Evolutionary conservation across 129 eudicot species (phyloP), one percentile per base, ranked within the genome.

Genomic region (Arctium lappa): DNA sequence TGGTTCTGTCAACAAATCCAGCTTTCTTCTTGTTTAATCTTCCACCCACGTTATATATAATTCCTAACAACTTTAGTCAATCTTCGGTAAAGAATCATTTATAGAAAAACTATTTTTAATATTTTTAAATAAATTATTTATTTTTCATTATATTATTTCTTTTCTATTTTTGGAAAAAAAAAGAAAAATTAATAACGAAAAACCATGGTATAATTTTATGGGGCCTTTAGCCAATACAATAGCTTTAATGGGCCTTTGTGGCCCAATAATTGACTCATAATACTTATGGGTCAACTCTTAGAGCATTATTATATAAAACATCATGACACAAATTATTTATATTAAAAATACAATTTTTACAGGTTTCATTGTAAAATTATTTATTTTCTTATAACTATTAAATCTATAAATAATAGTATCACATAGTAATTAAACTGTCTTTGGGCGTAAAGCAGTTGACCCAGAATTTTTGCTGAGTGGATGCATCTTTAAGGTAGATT

Each of bases 1-100:
- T 77, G 86, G 74, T 78, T 33, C 74, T 83, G 79, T 44, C 86
- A 83, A 72, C 82, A 83, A 83, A 83, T 77, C 82, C 82, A 83
- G 82, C 82, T 83, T 78, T 83, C 86, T 83, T 83, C 79, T 6
- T 71, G 15, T 82, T 82, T 82, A 75, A 75, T 82, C 74, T 65
- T 82, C 76, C 48, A 40, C 75, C 37, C 76, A 69, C 72, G 77
- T 76, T 70, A 75, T 63, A 42, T 70, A 75, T 63, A 42, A 38
- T 74, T 74, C 68, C 30, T 76, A 76, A 70, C 81, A 12, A 77
- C 69, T 77, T 79, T 77, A 38, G 12, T 71, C 82, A 53, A 29
- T 37, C 78, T 77, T 77, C 62, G 78, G 63, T 77, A 77, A 83
- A 69, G 63, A 72, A 77, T 63, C 66, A 56, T 16, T 56, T 56